Evolutionary conservation across 768 basidiomycete genomes (phyloP).

Genomic region (Russula earlei): DNA sequence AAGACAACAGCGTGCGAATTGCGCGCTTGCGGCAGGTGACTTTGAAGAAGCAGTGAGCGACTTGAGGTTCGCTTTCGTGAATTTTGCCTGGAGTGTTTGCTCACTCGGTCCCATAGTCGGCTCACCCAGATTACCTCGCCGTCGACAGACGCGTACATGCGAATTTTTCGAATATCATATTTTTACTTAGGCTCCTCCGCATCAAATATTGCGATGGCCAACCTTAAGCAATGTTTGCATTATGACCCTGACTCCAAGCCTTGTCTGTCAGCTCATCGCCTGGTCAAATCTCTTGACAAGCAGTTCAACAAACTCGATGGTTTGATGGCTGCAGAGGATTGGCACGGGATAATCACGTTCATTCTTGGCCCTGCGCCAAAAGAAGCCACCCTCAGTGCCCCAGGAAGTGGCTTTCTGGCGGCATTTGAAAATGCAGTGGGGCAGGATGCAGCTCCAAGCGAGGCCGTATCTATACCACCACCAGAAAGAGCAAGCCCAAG

Average conservation of each 20-base stretch:
- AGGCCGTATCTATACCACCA: conserved; percentile 40
- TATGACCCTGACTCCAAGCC: conserved; percentile 86
- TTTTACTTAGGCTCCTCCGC: conserved; percentile 65
- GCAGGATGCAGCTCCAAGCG: conserved; percentile 37
- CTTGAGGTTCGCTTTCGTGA: conserved; percentile 48
- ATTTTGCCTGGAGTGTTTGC: background rate
- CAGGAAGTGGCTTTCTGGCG: conserved; percentile 43
- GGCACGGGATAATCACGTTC: conserved; percentile 57
- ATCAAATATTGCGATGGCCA: conserved; percentile 45
- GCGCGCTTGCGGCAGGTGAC: conserved; percentile 70
- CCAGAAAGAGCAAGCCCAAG: conserved; percentile 46
- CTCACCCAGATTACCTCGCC: conserved; percentile 68
- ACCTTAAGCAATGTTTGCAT: conserved; percentile 88
- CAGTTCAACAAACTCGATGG: conserved; percentile 60
- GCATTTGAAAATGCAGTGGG: conserved; percentile 59
- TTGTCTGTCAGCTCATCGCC: conserved; percentile 68
- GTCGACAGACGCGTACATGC: conserved; percentile 54
- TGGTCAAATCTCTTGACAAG: conserved; percentile 73
- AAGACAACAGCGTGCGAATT: conserved; percentile 66
- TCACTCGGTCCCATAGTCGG: conserved; percentile 41
- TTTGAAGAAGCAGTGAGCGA: conserved; percentile 80
- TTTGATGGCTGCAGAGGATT: conserved; percentile 52
- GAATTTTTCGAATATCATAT: conserved; percentile 70
- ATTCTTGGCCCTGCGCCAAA: conserved; percentile 38
- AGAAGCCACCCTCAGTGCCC: conserved; percentile 33